Percentiles rank a stretch among this genome's conserved stretches.
Conservation (phyloP, 1,284 basidiomycete species). For the Cryptococcus sp. region DNA sequence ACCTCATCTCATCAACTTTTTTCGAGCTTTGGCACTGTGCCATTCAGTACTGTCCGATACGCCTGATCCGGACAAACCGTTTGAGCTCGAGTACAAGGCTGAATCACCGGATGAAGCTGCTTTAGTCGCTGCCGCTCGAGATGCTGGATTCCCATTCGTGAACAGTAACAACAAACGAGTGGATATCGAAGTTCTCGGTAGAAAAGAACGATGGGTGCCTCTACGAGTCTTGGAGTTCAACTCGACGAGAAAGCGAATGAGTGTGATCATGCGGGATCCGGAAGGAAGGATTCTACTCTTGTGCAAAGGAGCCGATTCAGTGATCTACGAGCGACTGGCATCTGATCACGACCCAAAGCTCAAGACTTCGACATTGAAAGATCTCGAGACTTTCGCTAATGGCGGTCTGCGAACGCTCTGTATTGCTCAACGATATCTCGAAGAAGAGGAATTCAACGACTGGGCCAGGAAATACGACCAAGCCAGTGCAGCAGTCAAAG, state of each 20-base stretch:
- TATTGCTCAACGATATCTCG: constrained; percentile 74
- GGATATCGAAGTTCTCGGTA: constrained; percentile 88
- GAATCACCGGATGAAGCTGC: constrained; percentile 89
- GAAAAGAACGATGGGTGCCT: constrained; percentile 72
- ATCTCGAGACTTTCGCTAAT: constrained; percentile 92
- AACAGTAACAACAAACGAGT: constrained; percentile 67
- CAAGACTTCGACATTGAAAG: constrained; percentile 71
- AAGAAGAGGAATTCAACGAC: constrained; percentile 73
- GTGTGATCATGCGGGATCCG: constrained; percentile 75
- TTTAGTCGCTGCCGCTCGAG: constrained; percentile 82
- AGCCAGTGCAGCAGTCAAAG: constrained; percentile 66
- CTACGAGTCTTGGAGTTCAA: constrained; percentile 89
- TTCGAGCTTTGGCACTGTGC: constrained; percentile 79
- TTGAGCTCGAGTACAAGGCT: constrained; percentile 82
- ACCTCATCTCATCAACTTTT: constrained; percentile 72
- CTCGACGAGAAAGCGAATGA: constrained; percentile 90
- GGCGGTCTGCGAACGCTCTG: constrained; percentile 86
- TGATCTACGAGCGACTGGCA: constrained; percentile 81
- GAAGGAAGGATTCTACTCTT: constrained; percentile 78
- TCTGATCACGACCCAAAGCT: constrained; percentile 67
- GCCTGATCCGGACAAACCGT: constrained; percentile 63
- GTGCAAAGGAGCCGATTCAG: constrained; percentile 94
- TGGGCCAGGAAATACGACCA: constrained; percentile 82
- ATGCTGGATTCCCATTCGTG: constrained; percentile 88
- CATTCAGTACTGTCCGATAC: constrained; percentile 78